Percentiles rank a stretch among this genome's conserved stretches.
These are phyloP conservation scores for Suhomyces chickasaworum DNA, from an alignment of 1,139 yeast species.

Conservation along the genomic window DNA sequence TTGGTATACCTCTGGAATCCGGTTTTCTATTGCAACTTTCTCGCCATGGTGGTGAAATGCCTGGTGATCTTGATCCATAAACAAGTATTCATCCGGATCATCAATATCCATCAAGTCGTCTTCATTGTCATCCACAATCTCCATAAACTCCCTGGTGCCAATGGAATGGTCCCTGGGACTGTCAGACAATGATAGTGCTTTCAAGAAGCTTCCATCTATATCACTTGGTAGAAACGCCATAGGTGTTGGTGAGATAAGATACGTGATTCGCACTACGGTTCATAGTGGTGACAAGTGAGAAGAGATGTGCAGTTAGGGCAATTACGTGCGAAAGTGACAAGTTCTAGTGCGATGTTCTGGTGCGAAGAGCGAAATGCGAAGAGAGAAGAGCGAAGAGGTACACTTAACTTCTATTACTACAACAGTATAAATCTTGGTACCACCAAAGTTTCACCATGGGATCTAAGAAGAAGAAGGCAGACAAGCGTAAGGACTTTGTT, in stretches of 20 bases:
- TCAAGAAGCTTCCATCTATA: slow-evolving; percentile 30
- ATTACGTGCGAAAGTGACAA: neutral
- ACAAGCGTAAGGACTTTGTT: slow-evolving; percentile 71
- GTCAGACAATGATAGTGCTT: slow-evolving; percentile 32
- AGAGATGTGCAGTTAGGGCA: neutral
- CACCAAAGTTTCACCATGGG: slow-evolving; percentile 40
- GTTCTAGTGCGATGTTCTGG: too few relatives aligned
- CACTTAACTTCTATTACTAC: neutral
- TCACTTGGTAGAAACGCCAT: slow-evolving; percentile 16
- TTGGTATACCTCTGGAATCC: neutral
- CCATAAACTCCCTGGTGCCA: neutral
- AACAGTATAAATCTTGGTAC: neutral
- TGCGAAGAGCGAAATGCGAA: slow-evolving; percentile 1
- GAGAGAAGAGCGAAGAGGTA: neutral
- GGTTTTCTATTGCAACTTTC: neutral
- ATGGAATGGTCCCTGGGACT: neutral
- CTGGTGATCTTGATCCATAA: neutral
- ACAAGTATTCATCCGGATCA: slow-evolving; percentile 7
- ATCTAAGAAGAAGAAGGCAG: slow-evolving; percentile 60
- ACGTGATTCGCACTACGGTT: slow-evolving; percentile 1
- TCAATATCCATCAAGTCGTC: slow-evolving; percentile 23
- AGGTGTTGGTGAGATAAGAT: neutral
- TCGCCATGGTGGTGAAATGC: neutral
- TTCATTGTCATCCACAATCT: neutral
- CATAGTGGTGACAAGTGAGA: neutral